Percentiles rank a stretch among this genome's conserved stretches.
Conservation (phyloP, 1,284 basidiomycete genomes). For the Xerocomus cyaneibrunnescens region DNA sequence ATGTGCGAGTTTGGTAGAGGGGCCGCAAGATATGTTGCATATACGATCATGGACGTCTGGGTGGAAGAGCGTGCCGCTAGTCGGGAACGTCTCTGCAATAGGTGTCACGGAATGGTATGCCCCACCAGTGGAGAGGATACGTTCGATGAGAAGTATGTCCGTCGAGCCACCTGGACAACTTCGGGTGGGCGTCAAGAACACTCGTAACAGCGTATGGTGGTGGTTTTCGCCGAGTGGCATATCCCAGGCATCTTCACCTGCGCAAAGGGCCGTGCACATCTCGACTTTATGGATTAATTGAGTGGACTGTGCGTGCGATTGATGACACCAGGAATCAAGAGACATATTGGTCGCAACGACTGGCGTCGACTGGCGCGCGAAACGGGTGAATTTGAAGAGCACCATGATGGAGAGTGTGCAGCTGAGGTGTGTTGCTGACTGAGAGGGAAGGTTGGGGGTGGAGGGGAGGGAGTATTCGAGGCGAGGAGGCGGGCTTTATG, state of each 20-base stretch:
- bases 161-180: neutral
- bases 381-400: slow-evolving; percentile 9
- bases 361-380: slow-evolving; percentile 1
- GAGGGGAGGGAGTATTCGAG: neutral
- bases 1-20: neutral
- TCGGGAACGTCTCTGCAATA: slow-evolving; percentile 2
- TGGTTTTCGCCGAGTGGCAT: neutral
- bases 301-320: neutral
- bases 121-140: slow-evolving; percentile 9
- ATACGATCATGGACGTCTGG: slow-evolving; percentile 14
- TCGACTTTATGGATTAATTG: slow-evolving; percentile 13
- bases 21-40: neutral
- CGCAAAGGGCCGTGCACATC: slow-evolving; percentile 11
- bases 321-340: slow-evolving; percentile 6
- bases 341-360: slow-evolving; percentile 3
- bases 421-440: too few relatives aligned
- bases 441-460: neutral
- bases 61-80: slow-evolving; percentile 1
- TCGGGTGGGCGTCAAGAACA: neutral
- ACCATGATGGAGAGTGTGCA: slow-evolving; percentile 6
- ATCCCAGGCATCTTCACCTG: slow-evolving; percentile 2
- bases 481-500: neutral
- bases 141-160: slow-evolving; percentile 15
- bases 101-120: slow-evolving; percentile 13
- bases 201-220: slow-evolving; percentile 13